Evolutionary conservation across 306 rosid species (phyloP).

Genomic region (Delonix regia): DNA sequence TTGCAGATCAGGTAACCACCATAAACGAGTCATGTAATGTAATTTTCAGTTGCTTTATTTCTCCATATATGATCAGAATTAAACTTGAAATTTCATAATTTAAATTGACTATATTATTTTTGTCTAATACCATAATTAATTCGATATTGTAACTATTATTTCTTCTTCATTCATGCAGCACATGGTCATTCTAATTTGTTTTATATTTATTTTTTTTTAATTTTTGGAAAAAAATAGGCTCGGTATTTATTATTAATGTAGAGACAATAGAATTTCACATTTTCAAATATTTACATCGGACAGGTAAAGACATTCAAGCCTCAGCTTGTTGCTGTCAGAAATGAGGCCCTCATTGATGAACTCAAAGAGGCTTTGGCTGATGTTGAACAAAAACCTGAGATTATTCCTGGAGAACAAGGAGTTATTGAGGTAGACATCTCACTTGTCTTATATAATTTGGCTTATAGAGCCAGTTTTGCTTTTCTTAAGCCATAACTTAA

Average conservation of each 20-base stretch:
- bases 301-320: slow-evolving; percentile 94
- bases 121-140: slow-evolving; percentile 5
- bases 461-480: slow-evolving; percentile 24
- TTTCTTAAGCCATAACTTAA: slow-evolving; percentile 30
- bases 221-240: not conserved
- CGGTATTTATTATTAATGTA: slow-evolving; percentile 7
- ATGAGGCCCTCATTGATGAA: slow-evolving; percentile 81
- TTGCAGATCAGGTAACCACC: slow-evolving; percentile 85
- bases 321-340: slow-evolving; percentile 85
- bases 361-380: slow-evolving; percentile 88
- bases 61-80: not conserved
- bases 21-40: slow-evolving; percentile 6
- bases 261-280: slow-evolving; percentile 10
- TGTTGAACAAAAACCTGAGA: slow-evolving; percentile 84
- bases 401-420: slow-evolving; percentile 98
- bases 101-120: not conserved
- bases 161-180: slow-evolving; percentile 1
- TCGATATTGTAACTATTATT: not conserved
- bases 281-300: slow-evolving; percentile 28
- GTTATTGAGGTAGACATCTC: slow-evolving; percentile 72
- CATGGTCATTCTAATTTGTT: not conserved
- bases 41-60: slow-evolving; percentile 31
- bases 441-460: slow-evolving; percentile 12
- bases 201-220: not conserved
- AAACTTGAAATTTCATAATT: not conserved